A percentile compares a stretch with the other conserved stretches of the same genome.
phyloP scores from a whole-genome alignment of 1,284 basidiomycete genomes.

The Leccinum pallidistipes region DNA sequence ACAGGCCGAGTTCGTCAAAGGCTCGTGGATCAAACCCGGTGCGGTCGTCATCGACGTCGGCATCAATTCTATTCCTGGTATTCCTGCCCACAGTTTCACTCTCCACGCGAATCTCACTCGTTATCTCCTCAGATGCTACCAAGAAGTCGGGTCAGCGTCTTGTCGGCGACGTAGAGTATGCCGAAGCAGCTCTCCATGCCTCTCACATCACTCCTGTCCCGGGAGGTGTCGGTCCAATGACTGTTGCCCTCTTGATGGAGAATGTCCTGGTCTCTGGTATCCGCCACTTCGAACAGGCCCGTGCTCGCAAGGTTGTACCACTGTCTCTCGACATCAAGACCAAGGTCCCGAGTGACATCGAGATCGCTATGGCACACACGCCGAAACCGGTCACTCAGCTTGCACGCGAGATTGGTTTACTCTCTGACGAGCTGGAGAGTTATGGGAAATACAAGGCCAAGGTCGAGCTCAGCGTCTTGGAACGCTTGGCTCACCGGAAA shows the following conservation, averaged over 20 bases:
- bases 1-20: slow-evolving; percentile 87
- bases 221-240: slow-evolving; percentile 99
- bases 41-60: slow-evolving; percentile 96
- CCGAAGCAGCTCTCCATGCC: slow-evolving; percentile 75
- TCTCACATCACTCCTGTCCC: slow-evolving; percentile 96
- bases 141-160: slow-evolving; percentile 97
- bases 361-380: slow-evolving; percentile 93
- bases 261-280: slow-evolving; percentile 90
- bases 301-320: slow-evolving; percentile 72
- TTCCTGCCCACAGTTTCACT: slow-evolving; percentile 12
- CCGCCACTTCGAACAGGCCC: slow-evolving; percentile 71
- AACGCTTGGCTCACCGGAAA: slow-evolving; percentile 83
- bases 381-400: slow-evolving; percentile 88
- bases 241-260: slow-evolving; percentile 97
- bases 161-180: slow-evolving; percentile 94
- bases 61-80: slow-evolving; percentile 93
- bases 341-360: slow-evolving; percentile 95
- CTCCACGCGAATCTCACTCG: neutral
- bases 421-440: slow-evolving; percentile 86
- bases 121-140: slow-evolving; percentile 57
- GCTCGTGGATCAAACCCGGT: slow-evolving; percentile 94
- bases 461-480: slow-evolving; percentile 87
- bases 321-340: slow-evolving; percentile 77
- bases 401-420: slow-evolving; percentile 88
- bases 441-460: slow-evolving; percentile 99